Conservation (phyloP, 306 rosid genomes). For the Trifolium fragiferum region DNA sequence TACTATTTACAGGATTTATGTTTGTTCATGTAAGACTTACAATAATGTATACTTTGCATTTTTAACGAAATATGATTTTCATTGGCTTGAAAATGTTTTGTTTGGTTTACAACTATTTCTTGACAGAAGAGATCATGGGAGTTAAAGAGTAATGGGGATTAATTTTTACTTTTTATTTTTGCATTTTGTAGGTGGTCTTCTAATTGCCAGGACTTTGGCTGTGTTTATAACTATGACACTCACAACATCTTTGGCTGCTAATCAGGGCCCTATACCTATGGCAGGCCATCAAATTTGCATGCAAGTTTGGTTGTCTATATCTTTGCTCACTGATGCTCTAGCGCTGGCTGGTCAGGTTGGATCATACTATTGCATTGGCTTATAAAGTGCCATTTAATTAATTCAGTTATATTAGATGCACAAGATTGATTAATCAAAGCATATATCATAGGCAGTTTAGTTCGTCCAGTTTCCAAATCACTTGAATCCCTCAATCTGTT, state of each 20-base stretch:
- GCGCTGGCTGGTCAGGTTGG: slow-evolving; percentile 97
- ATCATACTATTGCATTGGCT: slow-evolving; percentile 26
- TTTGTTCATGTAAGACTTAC: neutral
- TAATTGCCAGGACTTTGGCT: slow-evolving; percentile 81
- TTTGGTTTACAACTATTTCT: slow-evolving; percentile 27
- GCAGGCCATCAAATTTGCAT: slow-evolving; percentile 94
- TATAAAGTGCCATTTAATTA: slow-evolving; percentile 16
- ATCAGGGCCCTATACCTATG: slow-evolving; percentile 84
- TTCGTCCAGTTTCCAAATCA: slow-evolving; percentile 28
- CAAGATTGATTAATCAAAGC: slow-evolving; percentile 11
- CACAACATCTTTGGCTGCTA: slow-evolving; percentile 88
- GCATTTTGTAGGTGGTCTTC: slow-evolving; percentile 76
- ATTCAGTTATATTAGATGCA: slow-evolving; percentile 17
- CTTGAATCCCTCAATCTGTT: slow-evolving; percentile 12
- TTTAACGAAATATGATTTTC: slow-evolving; percentile 26
- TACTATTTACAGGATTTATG: slow-evolving; percentile 22
- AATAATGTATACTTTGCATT: slow-evolving; percentile 12
- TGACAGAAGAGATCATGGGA: slow-evolving; percentile 9
- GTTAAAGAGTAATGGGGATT: slow-evolving; percentile 14
- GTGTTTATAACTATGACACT: slow-evolving; percentile 78
- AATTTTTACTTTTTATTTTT: slow-evolving; percentile 35
- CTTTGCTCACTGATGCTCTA: slow-evolving; percentile 91
- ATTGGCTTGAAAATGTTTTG: slow-evolving; percentile 29
- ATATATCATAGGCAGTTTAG: slow-evolving; percentile 18
- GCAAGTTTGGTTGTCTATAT: slow-evolving; percentile 89